Evolutionary conservation across 768 basidiomycete species (phyloP).

Genomic region (Lentinus tigrinus): DNA sequence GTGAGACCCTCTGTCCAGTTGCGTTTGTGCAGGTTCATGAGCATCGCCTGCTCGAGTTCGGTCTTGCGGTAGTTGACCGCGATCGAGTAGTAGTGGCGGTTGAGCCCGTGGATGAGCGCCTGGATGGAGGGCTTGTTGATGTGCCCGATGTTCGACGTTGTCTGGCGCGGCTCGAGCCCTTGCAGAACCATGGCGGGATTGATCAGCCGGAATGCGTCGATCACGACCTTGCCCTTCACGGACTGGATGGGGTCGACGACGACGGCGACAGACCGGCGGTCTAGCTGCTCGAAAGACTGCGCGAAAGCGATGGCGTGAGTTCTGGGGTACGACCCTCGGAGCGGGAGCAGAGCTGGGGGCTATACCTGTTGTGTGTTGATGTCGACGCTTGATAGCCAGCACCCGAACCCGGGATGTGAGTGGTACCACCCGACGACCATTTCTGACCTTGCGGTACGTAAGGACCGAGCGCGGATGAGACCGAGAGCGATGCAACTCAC

Average conservation of each 20-base stretch:
- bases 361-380: conserved; percentile 96
- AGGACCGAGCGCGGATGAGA: not conserved
- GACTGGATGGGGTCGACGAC: conserved; percentile 99
- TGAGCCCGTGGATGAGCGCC: conserved; percentile 95
- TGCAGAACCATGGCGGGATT: conserved; percentile 86
- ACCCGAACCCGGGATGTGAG: conserved; percentile 99
- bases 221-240: conserved; percentile 97
- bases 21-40: conserved; percentile 98
- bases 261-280: conserved; percentile 92
- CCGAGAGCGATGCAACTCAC: conserved; percentile 42
- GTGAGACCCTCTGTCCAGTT: conserved; percentile 99
- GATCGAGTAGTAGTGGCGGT: conserved; percentile 97
- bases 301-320: not conserved
- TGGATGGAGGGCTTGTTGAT: conserved; percentile 99
- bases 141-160: conserved; percentile 97
- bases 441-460: conserved; percentile 62
- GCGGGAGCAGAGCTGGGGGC: conserved; percentile 1
- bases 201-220: conserved; percentile 98
- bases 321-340: not conserved
- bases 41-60: conserved; percentile 96
- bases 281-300: conserved; percentile 94
- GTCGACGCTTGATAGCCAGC: conserved; percentile 98
- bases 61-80: conserved; percentile 98
- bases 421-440: conserved; percentile 99
- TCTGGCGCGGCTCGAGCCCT: conserved; percentile 94